Evolutionary conservation across 176 grass and related monocot species (phyloP).

Genomic region (Rhynchospora pubera): DNA sequence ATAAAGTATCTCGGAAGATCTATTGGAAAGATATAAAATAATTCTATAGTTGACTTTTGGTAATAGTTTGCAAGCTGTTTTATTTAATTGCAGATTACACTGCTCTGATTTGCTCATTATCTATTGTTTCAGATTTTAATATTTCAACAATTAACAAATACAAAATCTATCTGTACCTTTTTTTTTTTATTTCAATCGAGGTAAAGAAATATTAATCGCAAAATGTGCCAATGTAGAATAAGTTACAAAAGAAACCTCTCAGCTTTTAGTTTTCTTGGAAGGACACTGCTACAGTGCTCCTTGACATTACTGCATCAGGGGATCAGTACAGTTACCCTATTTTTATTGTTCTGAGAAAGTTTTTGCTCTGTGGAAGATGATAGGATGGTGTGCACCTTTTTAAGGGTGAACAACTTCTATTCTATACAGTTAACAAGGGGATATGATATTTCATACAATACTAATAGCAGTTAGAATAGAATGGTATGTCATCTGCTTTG

Average conservation of each 20-base stretch:
- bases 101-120: neutral
- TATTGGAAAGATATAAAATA: neutral
- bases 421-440: neutral
- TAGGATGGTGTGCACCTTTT: neutral
- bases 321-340: neutral
- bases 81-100: neutral
- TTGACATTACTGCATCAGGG: neutral
- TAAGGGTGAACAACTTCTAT: neutral
- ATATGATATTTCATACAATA: neutral
- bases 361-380: neutral
- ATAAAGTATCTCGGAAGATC: neutral
- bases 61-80: neutral
- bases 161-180: neutral
- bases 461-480: neutral
- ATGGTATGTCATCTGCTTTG: neutral
- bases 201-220: too few relatives aligned
- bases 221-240: neutral
- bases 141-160: neutral
- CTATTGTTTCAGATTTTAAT: neutral
- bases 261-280: neutral
- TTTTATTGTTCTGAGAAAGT: neutral
- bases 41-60: too few relatives aligned
- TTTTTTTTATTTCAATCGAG: neutral
- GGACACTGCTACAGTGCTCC: neutral
- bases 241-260: neutral